Evolutionary conservation across 2,329 filamentous ascomycete species (phyloP).

Genomic region (Phaeomoniella chlamydospora): DNA sequence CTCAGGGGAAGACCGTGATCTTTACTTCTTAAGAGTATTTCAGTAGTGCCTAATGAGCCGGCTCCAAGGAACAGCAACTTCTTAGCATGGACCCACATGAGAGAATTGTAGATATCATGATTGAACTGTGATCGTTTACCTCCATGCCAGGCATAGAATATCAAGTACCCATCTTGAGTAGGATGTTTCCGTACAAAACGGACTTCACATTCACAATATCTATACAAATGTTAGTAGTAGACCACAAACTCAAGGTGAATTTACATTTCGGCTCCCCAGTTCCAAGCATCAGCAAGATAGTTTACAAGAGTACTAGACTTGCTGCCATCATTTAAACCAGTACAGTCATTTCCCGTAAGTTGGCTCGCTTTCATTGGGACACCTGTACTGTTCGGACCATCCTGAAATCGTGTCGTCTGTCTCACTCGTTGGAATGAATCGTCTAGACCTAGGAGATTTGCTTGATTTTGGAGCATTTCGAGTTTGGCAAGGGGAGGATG

Average conservation of each 20-base stretch:
- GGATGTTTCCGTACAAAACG: slow-evolving; percentile 10
- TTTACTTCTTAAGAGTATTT: slow-evolving; percentile 7
- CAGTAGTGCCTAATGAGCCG: slow-evolving; percentile 16
- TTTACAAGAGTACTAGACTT: slow-evolving; percentile 16
- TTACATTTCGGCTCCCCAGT: slow-evolving; percentile 18
- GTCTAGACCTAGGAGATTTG: slow-evolving; percentile 7
- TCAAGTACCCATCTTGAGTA: slow-evolving; percentile 10
- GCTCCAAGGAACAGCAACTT: slow-evolving; percentile 17
- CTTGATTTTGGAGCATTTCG: slow-evolving; percentile 12
- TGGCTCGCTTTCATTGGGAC: slow-evolving; percentile 14
- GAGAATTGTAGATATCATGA: slow-evolving; percentile 6
- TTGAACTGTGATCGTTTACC: too few species aligned
- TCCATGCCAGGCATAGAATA: too few species aligned
- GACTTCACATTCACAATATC: slow-evolving; percentile 16
- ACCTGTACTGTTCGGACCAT: slow-evolving; percentile 13
- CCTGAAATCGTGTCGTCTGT: slow-evolving; percentile 14
- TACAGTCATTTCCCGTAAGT: slow-evolving; percentile 14
- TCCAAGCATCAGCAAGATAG: slow-evolving; percentile 18
- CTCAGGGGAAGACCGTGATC: slow-evolving; percentile 13
- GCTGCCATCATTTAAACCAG: slow-evolving; percentile 18
- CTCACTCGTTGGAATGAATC: slow-evolving; percentile 13
- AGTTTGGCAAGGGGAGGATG: slow-evolving; percentile 11
- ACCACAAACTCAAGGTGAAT: too few species aligned
- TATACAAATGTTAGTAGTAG: too few species aligned
- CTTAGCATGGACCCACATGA: slow-evolving; percentile 16